Evolutionary conservation across 257 asterid species (phyloP).

Genomic region (Lithospermum erythrorhizon): DNA sequence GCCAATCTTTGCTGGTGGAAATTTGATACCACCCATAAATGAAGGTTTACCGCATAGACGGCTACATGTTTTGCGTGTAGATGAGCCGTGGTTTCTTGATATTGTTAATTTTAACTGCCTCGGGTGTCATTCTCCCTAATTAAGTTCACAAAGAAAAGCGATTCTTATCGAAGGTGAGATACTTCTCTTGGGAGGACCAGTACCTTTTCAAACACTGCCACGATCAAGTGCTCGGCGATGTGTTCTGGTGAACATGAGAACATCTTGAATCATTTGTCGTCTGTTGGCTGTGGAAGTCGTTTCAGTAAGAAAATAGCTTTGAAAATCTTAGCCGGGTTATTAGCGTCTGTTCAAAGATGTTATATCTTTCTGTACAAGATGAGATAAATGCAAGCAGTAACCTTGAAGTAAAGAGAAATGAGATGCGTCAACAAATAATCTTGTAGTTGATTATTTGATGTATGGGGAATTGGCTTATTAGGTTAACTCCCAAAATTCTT

Average conservation of each 20-base stretch:
- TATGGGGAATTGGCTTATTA: neutral
- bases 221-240: neutral
- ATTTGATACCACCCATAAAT: no score
- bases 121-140: neutral
- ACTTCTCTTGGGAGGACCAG: neutral
- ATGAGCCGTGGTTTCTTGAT: neutral
- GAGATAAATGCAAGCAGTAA: neutral
- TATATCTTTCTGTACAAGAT: neutral
- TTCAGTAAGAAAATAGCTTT: neutral
- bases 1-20: neutral
- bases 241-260: neutral
- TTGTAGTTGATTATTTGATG: neutral
- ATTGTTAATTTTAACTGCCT: neutral
- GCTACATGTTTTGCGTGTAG: neutral
- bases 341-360: neutral
- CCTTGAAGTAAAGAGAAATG: neutral
- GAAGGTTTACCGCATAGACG: neutral
- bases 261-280: neutral
- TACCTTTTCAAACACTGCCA: neutral
- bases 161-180: neutral
- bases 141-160: neutral
- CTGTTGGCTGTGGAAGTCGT: neutral
- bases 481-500: neutral
- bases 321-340: neutral
- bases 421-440: neutral